Base-by-base conservation (phyloP, 768 basidiomycete species). In the Boletus sp. region DNA sequence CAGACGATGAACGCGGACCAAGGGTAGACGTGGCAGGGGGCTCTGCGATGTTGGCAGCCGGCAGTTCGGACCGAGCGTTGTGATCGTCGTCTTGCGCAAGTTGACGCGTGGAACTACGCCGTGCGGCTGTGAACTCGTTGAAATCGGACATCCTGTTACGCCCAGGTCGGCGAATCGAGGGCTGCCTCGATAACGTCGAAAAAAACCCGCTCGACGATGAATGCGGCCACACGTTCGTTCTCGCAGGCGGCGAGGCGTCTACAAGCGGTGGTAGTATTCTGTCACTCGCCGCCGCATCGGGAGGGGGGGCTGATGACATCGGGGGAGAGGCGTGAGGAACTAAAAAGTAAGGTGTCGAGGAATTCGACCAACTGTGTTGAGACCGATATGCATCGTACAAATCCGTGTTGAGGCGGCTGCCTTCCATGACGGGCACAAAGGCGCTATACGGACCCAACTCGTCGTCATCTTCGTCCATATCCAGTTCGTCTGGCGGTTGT, bases 391-490 rank as follows among this genome's bases (percentile, higher is more conserved):
- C 84, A 52, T 91, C 88, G 67, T 84, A 84, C 28, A 90, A 58
- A 47, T 88, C 84, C 12, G 83, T 70, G 58, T 83, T 84, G 52
- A 82, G 63, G 39, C 84, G 82, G 42, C 76, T 56, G 29, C 85
- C 85, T 63, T 88, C 87, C 17, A 78, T 59, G 32, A 72, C 65
- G 17, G 67, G 64, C 5, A 60, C 65, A 52, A 69, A 66, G 2
- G 73, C 68, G 48, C 73, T 71, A 40, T 81, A 70, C 73, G 55
- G 81, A 52, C 67, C 73, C n/a, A 83, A 72, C 36, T 84, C 83
- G 35, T 87, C 87, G n/a, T 87, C 85, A 4, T 87, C 85, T 4
- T 86, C 87, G 28, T 85, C 83, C 67, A 82, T 59, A 40, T 84
- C 84, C 65, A 84, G 76, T 60, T 86, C 81, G 50, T 78, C 78